Evolutionary conservation across 768 basidiomycete genomes (phyloP), one percentile per base, ranked within the genome.

Genomic region (Ramaria rubella): DNA sequence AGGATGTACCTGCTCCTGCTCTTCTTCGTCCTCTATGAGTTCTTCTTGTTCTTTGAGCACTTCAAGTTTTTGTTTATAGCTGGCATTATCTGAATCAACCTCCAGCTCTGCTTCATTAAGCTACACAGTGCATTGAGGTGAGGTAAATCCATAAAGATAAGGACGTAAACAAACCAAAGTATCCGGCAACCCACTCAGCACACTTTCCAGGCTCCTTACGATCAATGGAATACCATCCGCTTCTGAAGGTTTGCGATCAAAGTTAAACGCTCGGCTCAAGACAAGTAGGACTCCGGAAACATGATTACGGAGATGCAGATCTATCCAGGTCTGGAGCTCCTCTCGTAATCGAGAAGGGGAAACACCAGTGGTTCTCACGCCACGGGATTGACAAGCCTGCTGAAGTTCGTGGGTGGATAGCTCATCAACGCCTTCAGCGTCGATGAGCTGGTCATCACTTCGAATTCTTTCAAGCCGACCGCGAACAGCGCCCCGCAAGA

Each of bases 31-130:
- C 67, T 99, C 94, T 67, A 99, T 99, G 59, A 99, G 90, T 69
- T 99, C 96, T 68, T 99, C 91, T 70, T 99, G 96, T 64, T 99
- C 91, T 64, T 96, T 92, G 67, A 99, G 74, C 24, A 99, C 95
- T 60, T 98, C 96, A 55, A 99, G 81, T 72, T 95, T 96, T 77
- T 98, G 91, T 76, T 96, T 95, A 80, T 96, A 97, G 64, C 85
- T 91, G 21, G 93, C 92, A 50, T 86, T 86, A 38, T 95, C 94
- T 23, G 87, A 90, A 62, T 94, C 90, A 23, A 98, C 95, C 70
- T 94, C 90, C 49, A 98, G 80, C 68, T 98, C 96, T 8, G 96
- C 92, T 76, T 98, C 96, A 69, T 90, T 97, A 44, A 98, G 80
- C 94, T 97, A 26, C 19, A 38, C n/a, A 23, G 34, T 23, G 19